Conservation (phyloP, 148 eudicot genomes). For the Arbutus unedo region DNA sequence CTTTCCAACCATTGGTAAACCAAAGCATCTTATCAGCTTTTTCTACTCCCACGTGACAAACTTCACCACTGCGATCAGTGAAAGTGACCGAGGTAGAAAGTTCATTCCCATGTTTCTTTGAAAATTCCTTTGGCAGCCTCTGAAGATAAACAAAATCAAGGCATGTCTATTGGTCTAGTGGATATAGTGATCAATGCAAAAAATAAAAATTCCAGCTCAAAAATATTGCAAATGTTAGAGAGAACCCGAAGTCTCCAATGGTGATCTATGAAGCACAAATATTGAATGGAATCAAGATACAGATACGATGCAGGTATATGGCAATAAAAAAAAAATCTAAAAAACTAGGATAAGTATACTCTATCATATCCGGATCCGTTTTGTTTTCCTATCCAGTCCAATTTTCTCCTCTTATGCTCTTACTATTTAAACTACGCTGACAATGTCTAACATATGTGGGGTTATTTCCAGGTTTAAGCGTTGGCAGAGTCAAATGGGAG, state of each 20-base stretch:
- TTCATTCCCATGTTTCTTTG: conserved; percentile 17
- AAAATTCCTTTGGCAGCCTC: conserved; percentile 27
- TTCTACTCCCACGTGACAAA: conserved; percentile 21
- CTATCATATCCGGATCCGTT: too few relatives aligned
- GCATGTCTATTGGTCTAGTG: background rate
- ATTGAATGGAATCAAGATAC: background rate
- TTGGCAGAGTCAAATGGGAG: background rate
- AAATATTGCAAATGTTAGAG: background rate
- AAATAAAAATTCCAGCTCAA: background rate
- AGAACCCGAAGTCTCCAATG: background rate
- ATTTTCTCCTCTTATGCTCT: too few relatives aligned
- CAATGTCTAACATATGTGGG: too few relatives aligned
- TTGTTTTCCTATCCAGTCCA: too few relatives aligned
- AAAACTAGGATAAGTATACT: background rate
- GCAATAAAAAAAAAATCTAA: background rate
- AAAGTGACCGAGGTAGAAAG: conserved; percentile 10
- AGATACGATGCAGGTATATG: background rate
- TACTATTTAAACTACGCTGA: too few relatives aligned
- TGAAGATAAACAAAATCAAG: conserved; percentile 13
- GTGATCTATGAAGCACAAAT: background rate
- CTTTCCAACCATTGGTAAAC: conserved; percentile 33
- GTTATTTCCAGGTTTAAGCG: too few relatives aligned
- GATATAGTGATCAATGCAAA: background rate
- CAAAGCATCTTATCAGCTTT: conserved; percentile 21
- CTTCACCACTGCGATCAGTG: conserved; percentile 19